phyloP scores from a whole-genome alignment of 2,329 filamentous ascomycete genomes.

The Paraconiothyrium brasiliense region DNA sequence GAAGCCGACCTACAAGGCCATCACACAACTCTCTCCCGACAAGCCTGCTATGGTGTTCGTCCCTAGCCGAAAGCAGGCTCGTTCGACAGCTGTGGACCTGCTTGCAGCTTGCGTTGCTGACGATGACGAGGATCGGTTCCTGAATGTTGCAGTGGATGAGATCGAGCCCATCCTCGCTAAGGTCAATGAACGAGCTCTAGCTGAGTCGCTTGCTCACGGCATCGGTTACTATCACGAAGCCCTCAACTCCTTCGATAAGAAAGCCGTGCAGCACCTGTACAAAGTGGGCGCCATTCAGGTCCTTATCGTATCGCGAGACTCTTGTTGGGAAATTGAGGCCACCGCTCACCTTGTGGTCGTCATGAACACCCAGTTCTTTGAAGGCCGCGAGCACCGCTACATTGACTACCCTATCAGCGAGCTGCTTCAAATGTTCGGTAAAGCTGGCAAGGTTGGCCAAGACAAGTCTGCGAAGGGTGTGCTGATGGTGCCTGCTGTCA shows the following conservation, averaged over 20 bases:
- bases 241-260: conserved; percentile 85
- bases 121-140: conserved; percentile 91
- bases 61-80: conserved; percentile 90
- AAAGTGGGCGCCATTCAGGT: conserved; percentile 89
- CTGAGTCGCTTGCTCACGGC: conserved; percentile 89
- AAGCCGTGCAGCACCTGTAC: conserved; percentile 92
- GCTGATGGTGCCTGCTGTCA: conserved; percentile 94
- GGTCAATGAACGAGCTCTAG: conserved; percentile 85
- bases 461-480: conserved; percentile 88
- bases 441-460: conserved; percentile 79
- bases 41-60: conserved; percentile 94
- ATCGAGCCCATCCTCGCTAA: conserved; percentile 82
- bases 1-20: conserved; percentile 88
- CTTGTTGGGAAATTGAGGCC: conserved; percentile 93
- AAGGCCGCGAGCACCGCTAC: conserved; percentile 95
- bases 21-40: conserved; percentile 85
- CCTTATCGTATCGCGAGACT: conserved; percentile 82
- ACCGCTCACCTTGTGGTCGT: conserved; percentile 91
- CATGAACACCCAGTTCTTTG: conserved; percentile 98
- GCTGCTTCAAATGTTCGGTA: conserved; percentile 97
- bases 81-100: conserved; percentile 85
- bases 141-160: conserved; percentile 84
- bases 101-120: conserved; percentile 87
- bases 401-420: conserved; percentile 95
- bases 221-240: conserved; percentile 98